phyloP scores from a whole-genome alignment of 768 basidiomycete species.

The Tephrocybe rancida region DNA sequence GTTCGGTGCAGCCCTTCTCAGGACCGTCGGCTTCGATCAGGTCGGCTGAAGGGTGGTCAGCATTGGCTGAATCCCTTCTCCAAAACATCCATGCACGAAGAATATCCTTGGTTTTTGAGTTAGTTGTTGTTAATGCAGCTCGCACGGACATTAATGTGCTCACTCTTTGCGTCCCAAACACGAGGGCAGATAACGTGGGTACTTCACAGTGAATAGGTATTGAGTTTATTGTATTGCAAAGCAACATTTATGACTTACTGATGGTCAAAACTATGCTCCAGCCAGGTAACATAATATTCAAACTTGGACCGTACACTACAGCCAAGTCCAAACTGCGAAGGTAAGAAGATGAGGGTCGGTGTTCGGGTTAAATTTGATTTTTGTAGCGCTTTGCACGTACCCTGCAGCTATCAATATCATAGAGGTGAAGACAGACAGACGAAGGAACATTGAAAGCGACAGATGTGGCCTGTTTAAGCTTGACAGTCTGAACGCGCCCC shows the following conservation, averaged over 20 bases:
- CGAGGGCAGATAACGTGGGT: slow-evolving; percentile 17
- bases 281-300: not conserved
- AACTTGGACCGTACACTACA: not conserved
- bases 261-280: slow-evolving; percentile 18
- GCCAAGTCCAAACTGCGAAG: not conserved
- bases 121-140: not conserved
- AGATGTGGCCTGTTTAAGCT: slow-evolving; percentile 3
- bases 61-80: not conserved
- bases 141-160: not conserved
- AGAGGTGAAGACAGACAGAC: slow-evolving; percentile 17
- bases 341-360: not conserved
- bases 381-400: not conserved
- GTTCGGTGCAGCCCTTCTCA: not conserved
- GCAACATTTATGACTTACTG: slow-evolving; percentile 1
- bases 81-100: slow-evolving; percentile 13
- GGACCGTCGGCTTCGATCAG: not conserved
- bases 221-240: not conserved
- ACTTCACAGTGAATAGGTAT: slow-evolving; percentile 6
- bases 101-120: slow-evolving; percentile 8
- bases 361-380: not conserved
- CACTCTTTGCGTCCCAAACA: slow-evolving; percentile 24
- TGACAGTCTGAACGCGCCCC: slow-evolving; percentile 4
- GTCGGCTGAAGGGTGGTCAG: not conserved
- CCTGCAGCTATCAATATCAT: slow-evolving; percentile 7
- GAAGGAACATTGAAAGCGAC: slow-evolving; percentile 19